Evolutionary conservation across 805 yeast species (phyloP).

Genomic region (Tetrapisispora iriomotensis): DNA sequence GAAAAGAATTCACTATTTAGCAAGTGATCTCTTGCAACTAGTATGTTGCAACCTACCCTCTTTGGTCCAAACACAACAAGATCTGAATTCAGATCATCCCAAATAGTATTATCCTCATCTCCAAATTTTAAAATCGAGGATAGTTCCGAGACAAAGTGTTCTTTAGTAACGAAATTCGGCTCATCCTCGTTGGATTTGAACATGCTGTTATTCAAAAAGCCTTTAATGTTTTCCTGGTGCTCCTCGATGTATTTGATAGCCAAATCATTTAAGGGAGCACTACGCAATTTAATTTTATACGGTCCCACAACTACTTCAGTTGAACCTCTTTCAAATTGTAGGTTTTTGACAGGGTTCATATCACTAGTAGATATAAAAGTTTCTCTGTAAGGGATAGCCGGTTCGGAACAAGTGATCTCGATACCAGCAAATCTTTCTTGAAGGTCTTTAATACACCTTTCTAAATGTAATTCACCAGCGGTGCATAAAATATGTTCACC

Average conservation of each 20-base stretch:
- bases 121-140: constrained; percentile 22
- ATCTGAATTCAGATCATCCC: constrained; percentile 28
- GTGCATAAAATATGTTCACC: constrained; percentile 93
- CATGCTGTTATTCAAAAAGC: constrained; percentile 12
- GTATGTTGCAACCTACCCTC: constrained; percentile 62
- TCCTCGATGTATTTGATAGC: constrained; percentile 41
- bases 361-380: constrained; percentile 50
- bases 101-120: constrained; percentile 17
- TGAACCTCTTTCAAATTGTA: constrained; percentile 41
- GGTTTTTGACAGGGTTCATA: constrained; percentile 40
- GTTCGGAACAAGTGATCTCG: constrained; percentile 78
- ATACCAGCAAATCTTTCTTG: constrained; percentile 86
- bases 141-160: constrained; percentile 28
- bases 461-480: constrained; percentile 94
- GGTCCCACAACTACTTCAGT: constrained; percentile 43
- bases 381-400: constrained; percentile 91
- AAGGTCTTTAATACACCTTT: constrained; percentile 85
- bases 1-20: constrained; percentile 30
- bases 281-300: constrained; percentile 33
- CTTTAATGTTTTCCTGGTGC: constrained; percentile 37
- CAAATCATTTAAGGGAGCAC: constrained; percentile 46
- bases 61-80: constrained; percentile 71
- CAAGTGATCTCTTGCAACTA: constrained; percentile 35
- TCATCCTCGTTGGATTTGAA: constrained; percentile 7
- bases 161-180: neutral